Base-by-base conservation (phyloP, 2,329 filamentous ascomycete species). In the Colletotrichum musicola region DNA sequence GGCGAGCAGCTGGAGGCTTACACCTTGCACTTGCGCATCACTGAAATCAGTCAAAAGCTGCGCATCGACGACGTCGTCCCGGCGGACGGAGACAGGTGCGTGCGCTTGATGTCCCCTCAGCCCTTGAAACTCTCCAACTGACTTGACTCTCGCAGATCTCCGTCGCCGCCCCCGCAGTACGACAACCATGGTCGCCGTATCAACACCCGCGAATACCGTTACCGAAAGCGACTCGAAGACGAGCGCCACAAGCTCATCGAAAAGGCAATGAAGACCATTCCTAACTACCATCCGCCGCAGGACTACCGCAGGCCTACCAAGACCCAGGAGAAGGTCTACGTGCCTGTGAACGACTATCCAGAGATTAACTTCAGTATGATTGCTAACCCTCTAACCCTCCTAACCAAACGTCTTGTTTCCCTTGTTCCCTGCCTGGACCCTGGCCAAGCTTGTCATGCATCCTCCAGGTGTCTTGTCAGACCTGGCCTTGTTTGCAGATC, bases 311-410 rank as follows among this genome's bases (percentile, higher is more conserved):
- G 96, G 77, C 96, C 96, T 71, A 98, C 95, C 81, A 99, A 99
- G 92, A 99, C 96, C 80, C 96, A 99, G 85, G 96, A 99, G 88
- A 99, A 99, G 88, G 97, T 99, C 92, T 99, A 99, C 82, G 96
- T 99, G 82, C 96, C 96, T 81, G 96, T 99, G 86, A 99, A 99
- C 90, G 96, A 99, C 84, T 99, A 99, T 83, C 96, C 96, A 88
- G 96, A 99, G 84, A 98, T 99, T 91, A 99, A 99, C 92, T 99
- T 99, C 94, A 99, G 96, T 99, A 98, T 95, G 95, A 95, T 96
- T 95, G 92, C 95, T 97, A 97, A 97, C 94, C 94, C 94, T 94
- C 90, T 91, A 92, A 93, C 90, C 86, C 82, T 87, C 88, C 90
- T 92, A 91, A 92, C 84, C 82, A 85, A 80, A 84, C 75, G 78